Base-by-base conservation (phyloP, 805 yeast species). In the Jamesozyma rosinii region DNA sequence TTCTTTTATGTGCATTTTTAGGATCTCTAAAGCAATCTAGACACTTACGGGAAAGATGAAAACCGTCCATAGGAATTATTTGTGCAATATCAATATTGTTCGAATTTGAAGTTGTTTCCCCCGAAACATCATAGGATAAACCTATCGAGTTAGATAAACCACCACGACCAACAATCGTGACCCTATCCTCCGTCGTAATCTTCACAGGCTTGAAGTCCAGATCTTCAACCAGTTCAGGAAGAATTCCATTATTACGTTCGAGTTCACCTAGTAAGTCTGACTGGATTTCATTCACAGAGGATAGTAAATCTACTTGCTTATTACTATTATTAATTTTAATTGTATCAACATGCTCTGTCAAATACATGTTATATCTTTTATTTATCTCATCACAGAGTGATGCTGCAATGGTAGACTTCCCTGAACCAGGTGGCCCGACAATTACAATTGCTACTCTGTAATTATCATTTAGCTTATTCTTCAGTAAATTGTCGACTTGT, bases 371-470 rank as follows among this genome's bases (percentile, higher is more conserved):
- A 37, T 50, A 64, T 48, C 52, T 44, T 20, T 50, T 43, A 49
- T 69, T 74, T n/a, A 79, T 52, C 5, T 50, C 50, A 4, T 60
- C 55, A 29, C 71, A 71, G 5, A 86, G 63, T 4, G 59, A 43
- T 32, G 56, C 55, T 1, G 89, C 79, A 30, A 79, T 54, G 0
- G 94, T 83, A 3, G 89, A 74, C 58, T 86, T 86, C 0, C 95
- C 95, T 0, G 89, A 77, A 5, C 95, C 95, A 2, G 95, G 95
- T 0, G 79, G 71, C 1, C 95, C 95, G 2, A 80, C 78, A 11
- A 87, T 54, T 0, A 82, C 65, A 9, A 87, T 66, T 15, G 81
- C 46, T 2, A 77, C 58, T 49, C 89, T 64, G 45, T 74, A 69
- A 33, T 59, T 57, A 0, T 47, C 45, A 13, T 61, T 53, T 14